Evolutionary conservation across 108 stramenopile species (phyloP).

Genomic region (Skeletonema costatum): DNA sequence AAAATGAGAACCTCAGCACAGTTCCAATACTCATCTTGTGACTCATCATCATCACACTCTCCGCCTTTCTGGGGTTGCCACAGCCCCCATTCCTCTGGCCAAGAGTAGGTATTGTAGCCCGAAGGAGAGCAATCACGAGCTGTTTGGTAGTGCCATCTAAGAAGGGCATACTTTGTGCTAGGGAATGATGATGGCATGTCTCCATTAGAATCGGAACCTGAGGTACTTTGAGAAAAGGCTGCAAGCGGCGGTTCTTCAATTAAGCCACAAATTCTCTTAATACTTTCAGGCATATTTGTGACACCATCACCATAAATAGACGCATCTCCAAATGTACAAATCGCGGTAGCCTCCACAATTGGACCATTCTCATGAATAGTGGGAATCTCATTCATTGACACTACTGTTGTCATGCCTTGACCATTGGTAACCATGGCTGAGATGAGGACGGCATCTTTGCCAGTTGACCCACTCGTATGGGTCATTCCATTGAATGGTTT

Average conservation of each 20-base stretch:
- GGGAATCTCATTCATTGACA: constrained; percentile 12
- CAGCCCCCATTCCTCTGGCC: constrained; percentile 33
- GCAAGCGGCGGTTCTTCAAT: not conserved
- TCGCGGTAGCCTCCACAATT: constrained; percentile 11
- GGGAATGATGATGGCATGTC: not conserved
- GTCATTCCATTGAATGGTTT: not conserved
- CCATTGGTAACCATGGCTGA: constrained; percentile 30
- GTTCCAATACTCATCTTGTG: constrained; percentile 32
- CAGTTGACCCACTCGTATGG: not conserved
- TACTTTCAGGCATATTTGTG: not conserved
- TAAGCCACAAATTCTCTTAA: not conserved
- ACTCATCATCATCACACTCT: constrained; percentile 4
- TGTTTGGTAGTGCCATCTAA: constrained; percentile 42
- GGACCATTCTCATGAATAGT: constrained; percentile 23
- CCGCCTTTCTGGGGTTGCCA: constrained; percentile 22
- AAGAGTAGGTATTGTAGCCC: constrained; percentile 31
- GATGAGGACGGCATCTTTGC: constrained; percentile 11
- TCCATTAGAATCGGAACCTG: not conserved
- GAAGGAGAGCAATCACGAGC: constrained; percentile 21
- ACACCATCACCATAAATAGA: constrained; percentile 25
- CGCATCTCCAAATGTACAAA: constrained; percentile 21
- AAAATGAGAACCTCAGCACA: constrained; percentile 38
- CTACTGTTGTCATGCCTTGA: constrained; percentile 25
- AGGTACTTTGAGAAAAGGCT: not conserved
- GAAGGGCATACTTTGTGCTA: constrained; percentile 23